A percentile compares a stretch with the other conserved stretches of the same genome.
phyloP scores from a whole-genome alignment of 768 basidiomycete species.

The Cantharellus cinnabarinus region DNA sequence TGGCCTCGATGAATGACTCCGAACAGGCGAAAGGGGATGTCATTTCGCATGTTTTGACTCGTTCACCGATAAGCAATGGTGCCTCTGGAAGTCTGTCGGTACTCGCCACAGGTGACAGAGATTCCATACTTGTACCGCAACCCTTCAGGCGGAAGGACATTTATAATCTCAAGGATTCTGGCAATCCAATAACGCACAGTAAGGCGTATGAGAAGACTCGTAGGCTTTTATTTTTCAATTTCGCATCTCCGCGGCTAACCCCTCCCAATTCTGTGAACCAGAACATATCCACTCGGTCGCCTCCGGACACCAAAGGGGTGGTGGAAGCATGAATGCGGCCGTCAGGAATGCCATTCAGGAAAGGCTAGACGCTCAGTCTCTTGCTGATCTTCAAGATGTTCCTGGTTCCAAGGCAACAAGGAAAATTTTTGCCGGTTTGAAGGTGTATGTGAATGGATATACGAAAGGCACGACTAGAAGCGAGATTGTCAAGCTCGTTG shows the following conservation, averaged over 20 bases:
- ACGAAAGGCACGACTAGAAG: slow-evolving; percentile 53
- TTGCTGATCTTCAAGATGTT: background rate
- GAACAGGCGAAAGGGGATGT: too few relatives aligned
- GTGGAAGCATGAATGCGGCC: background rate
- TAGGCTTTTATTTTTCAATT: slow-evolving; percentile 13
- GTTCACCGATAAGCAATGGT: too few relatives aligned
- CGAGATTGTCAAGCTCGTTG: slow-evolving; percentile 51
- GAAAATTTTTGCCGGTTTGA: slow-evolving; percentile 24
- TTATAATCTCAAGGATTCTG: slow-evolving; percentile 26
- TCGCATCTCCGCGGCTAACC: background rate
- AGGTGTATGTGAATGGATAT: slow-evolving; percentile 51
- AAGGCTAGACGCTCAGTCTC: background rate
- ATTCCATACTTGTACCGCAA: too few relatives aligned
- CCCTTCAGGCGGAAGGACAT: background rate
- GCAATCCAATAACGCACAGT: slow-evolving; percentile 58
- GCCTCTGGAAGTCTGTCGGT: too few relatives aligned
- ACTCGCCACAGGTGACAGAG: too few relatives aligned
- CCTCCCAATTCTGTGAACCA: background rate
- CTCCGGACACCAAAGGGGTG: background rate
- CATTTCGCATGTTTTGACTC: too few relatives aligned
- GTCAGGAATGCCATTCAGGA: background rate
- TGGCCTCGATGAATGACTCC: too few relatives aligned
- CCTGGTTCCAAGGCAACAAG: background rate
- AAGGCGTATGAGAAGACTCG: slow-evolving; percentile 47
- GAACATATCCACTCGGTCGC: background rate